Evolutionary conservation across 2,329 filamentous ascomycete genomes (phyloP), one percentile per base, ranked within the genome.

Genomic region (Bimuria novae-zelandiae): DNA sequence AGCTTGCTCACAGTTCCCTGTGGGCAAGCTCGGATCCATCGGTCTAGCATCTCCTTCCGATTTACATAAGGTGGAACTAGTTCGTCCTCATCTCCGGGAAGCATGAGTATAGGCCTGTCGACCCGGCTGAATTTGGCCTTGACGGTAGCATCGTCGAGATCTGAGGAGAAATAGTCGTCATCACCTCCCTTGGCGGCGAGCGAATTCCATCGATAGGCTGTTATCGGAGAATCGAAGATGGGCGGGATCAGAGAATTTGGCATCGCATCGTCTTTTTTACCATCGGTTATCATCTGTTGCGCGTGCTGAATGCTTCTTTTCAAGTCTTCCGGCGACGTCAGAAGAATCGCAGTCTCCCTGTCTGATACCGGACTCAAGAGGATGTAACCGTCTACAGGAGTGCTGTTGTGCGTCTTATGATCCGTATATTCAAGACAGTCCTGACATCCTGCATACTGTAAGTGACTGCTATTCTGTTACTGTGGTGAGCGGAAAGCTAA

Each of bases 121-220:
- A 64, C 25, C 22, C 33, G 53, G 11, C 55, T 43, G 25, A 58
- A 58, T 12, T 35, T 50, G 7, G 11, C 11, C 0, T 16, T 25
- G 7, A 60, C 27, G 3, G n/a, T 46, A 16, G 17, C 29, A 12
- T 52, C 50, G 14, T 47, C 35, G n/a, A 51, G 29, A 27, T 64
- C 60, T 7, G 53, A 55, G 12, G 58, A 59, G 43, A 64, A 64
- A 39, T 56, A 61, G 44, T 61, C 58, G 21, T 62, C 61, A 16
- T 61, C 60, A n/a, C 61, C 56, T 1, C 56, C 52, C 3, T 52
- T 36, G 2, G 51, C 44, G 7, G 57, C 39, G 11, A 63, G 49
- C 3, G 58, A 63, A 32, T 56, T 39, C 58, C 61, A 63, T 27
- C 55, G 58, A 45, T 63, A 62, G 7, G 60, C 55, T 1, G 60